A percentile compares a stretch with the other conserved stretches of the same genome.
phyloP scores from a whole-genome alignment of 345 rosid genomes.

The Euphorbia pulcherrima region DNA sequence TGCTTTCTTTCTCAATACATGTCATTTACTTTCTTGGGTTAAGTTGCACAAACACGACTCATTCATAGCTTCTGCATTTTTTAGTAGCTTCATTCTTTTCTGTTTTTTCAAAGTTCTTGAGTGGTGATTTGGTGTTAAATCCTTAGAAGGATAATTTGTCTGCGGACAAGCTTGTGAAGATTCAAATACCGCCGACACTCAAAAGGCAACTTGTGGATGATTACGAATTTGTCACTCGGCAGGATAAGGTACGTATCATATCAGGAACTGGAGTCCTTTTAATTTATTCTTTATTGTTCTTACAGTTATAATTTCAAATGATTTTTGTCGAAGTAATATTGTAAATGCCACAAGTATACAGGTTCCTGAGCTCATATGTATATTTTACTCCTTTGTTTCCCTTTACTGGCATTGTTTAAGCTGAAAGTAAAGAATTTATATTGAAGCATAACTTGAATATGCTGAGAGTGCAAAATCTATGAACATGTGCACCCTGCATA shows the following conservation, averaged over 20 bases:
- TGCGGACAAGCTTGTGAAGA: conserved; percentile 65
- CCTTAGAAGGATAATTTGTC: conserved; percentile 29
- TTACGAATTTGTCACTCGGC: conserved; percentile 69
- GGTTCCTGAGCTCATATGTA: not conserved
- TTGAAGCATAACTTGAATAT: not conserved
- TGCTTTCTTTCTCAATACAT: not conserved
- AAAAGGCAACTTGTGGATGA: conserved; percentile 88
- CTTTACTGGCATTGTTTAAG: not conserved
- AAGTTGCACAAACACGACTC: conserved; percentile 1
- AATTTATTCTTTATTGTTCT: not conserved
- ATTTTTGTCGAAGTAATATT: conserved; percentile 1
- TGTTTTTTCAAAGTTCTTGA: not conserved
- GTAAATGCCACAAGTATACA: not conserved
- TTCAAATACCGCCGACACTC: conserved; percentile 74
- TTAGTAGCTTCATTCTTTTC: conserved; percentile 5
- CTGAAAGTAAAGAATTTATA: not conserved
- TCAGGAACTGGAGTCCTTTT: not conserved
- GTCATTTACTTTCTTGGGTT: not conserved
- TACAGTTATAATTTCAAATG: conserved; percentile 1
- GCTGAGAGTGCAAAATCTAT: not conserved
- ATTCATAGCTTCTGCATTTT: not conserved
- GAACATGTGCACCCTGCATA: not conserved
- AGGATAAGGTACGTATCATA: conserved; percentile 61
- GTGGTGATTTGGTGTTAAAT: not conserved
- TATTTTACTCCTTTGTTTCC: not conserved